These are phyloP conservation scores for Clarkia xantiana DNA, from an alignment of 345 rosid species.

Conservation along the genomic window DNA sequence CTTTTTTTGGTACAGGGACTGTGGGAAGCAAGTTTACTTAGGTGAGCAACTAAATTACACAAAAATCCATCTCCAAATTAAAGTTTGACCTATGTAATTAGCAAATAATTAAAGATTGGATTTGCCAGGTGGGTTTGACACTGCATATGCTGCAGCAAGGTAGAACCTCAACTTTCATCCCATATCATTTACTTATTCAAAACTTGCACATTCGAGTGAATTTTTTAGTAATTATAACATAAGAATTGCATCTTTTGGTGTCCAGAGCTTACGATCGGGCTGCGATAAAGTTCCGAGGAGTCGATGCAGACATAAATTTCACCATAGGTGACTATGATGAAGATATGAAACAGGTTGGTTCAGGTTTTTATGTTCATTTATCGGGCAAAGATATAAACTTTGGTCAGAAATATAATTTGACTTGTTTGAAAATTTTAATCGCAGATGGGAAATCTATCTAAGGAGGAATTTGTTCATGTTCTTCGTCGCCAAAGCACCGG, in stretches of 20 bases:
- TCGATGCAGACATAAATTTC: constrained; percentile 56
- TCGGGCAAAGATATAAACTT: too few relatives aligned
- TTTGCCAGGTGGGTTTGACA: constrained; percentile 80
- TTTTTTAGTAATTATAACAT: neutral
- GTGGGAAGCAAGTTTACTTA: constrained; percentile 64
- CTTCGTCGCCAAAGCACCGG: constrained; percentile 61
- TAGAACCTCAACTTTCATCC: constrained; percentile 17
- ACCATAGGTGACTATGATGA: constrained; percentile 37
- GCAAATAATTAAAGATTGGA: neutral
- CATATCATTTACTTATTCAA: neutral
- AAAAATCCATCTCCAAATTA: neutral
- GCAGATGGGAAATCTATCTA: constrained; percentile 32
- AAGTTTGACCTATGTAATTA: neutral
- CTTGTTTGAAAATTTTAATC: neutral
- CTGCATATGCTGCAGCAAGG: constrained; percentile 96
- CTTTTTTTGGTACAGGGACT: constrained; percentile 36
- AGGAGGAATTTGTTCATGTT: constrained; percentile 48
- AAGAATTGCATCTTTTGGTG: neutral
- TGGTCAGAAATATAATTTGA: too few relatives aligned
- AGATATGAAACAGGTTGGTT: constrained; percentile 39
- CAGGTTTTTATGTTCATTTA: neutral
- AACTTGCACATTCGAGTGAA: neutral
- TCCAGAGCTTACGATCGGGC: constrained; percentile 58
- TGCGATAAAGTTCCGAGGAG: constrained; percentile 61
- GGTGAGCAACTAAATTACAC: constrained; percentile 17